Conservation (phyloP, 805 yeast species). For the Candida dajiaensis region DNA sequence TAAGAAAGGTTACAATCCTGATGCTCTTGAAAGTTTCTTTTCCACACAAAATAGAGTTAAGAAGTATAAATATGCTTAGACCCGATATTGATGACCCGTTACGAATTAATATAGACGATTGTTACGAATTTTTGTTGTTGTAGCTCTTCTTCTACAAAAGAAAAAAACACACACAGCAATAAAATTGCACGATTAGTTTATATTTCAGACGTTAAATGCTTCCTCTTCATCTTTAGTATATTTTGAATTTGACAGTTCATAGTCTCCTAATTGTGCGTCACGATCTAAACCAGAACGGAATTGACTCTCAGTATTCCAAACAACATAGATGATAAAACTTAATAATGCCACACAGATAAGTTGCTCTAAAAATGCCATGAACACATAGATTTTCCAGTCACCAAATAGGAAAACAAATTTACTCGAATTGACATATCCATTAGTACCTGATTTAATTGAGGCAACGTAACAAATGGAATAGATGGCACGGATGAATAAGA, state of each 20-base stretch:
- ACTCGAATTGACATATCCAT: not conserved
- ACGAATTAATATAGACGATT: not conserved
- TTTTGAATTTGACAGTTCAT: not conserved
- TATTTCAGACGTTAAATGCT: too few relatives aligned
- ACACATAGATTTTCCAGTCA: slow-evolving; percentile 3
- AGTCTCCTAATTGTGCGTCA: not conserved
- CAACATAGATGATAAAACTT: not conserved
- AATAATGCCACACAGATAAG: not conserved
- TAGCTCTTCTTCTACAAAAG: too few relatives aligned
- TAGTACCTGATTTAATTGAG: not conserved
- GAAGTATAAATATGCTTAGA: not conserved
- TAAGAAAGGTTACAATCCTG: not conserved
- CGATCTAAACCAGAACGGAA: not conserved
- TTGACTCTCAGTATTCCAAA: not conserved
- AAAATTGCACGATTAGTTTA: too few relatives aligned
- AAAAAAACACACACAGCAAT: too few relatives aligned
- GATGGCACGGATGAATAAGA: not conserved
- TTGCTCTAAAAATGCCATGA: slow-evolving; percentile 1
- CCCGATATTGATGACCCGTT: not conserved
- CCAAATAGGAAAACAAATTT: slow-evolving; percentile 2
- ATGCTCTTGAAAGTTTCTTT: not conserved
- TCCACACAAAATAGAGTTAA: not conserved
- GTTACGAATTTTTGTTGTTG: not conserved
- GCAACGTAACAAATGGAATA: not conserved
- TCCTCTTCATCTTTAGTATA: not conserved